Percentiles rank a stretch among this genome's conserved stretches.
These are phyloP conservation scores for Fusarium sp. DNA, from an alignment of 2,329 filamentous ascomycete genomes.

Conservation along the genomic window DNA sequence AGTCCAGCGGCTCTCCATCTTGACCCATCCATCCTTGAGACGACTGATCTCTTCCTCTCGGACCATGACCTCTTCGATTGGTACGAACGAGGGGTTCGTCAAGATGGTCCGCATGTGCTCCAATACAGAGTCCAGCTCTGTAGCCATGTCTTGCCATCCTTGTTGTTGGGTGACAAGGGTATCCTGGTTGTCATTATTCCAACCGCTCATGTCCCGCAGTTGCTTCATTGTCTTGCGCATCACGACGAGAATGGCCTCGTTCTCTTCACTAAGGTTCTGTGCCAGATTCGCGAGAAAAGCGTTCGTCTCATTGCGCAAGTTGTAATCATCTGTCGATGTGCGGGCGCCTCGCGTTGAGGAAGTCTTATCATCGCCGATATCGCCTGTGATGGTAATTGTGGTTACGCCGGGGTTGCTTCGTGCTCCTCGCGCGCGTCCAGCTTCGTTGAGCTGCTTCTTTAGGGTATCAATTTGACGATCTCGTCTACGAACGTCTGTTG, in stretches of 20 bases:
- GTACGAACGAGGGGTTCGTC: conserved; percentile 96
- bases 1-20: conserved; percentile 91
- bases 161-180: conserved; percentile 52
- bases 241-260: conserved; percentile 81
- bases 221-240: conserved; percentile 78
- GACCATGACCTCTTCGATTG: conserved; percentile 92
- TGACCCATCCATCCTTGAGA: conserved; percentile 87
- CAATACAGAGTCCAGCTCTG: conserved; percentile 81
- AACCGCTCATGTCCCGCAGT: conserved; percentile 76
- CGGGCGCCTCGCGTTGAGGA: conserved; percentile 39
- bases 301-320: conserved; percentile 86
- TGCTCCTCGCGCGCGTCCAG: conserved; percentile 70
- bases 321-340: conserved; percentile 65
- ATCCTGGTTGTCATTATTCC: conserved; percentile 53
- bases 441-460: conserved; percentile 86
- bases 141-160: conserved; percentile 73
- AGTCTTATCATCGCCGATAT: conserved; percentile 63
- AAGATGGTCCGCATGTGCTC: conserved; percentile 85
- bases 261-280: conserved; percentile 88
- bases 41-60: conserved; percentile 90
- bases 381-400: conserved; percentile 68
- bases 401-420: conserved; percentile 66
- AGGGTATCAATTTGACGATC: conserved; percentile 90
- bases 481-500: conserved; percentile 89
- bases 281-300: conserved; percentile 89